A percentile compares a stretch with the other conserved stretches of the same genome.
Conservation (phyloP, 345 rosid species). For the Tarenaya hassleriana region DNA sequence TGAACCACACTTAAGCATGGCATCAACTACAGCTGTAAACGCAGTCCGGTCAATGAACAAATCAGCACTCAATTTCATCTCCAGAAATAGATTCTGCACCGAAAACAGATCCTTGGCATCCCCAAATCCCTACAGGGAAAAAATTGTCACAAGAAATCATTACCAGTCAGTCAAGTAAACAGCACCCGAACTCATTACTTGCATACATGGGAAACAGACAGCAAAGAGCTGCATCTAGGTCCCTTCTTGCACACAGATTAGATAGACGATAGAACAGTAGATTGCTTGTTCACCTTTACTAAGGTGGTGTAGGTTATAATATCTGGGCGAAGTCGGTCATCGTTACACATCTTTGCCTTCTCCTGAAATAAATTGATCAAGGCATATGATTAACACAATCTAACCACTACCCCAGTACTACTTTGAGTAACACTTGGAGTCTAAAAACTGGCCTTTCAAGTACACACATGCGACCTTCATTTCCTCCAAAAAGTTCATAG, state of each 20-base stretch:
- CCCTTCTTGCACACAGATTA: slow-evolving; percentile 3
- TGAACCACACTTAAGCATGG: slow-evolving; percentile 51
- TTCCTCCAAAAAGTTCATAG: slow-evolving; percentile 54
- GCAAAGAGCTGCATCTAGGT: neutral
- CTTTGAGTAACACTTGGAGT: slow-evolving; percentile 34
- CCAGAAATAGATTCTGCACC: slow-evolving; percentile 39
- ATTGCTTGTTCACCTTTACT: slow-evolving; percentile 41
- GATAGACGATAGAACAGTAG: slow-evolving; percentile 9
- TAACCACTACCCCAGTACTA: slow-evolving; percentile 24
- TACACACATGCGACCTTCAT: slow-evolving; percentile 65
- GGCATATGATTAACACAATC: slow-evolving; percentile 17
- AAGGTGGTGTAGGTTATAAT: slow-evolving; percentile 57
- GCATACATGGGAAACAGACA: slow-evolving; percentile 9
- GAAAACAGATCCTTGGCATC: slow-evolving; percentile 43
- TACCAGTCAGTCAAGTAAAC: neutral
- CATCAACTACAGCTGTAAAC: slow-evolving; percentile 61
- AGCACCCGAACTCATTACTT: neutral
- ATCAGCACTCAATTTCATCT: slow-evolving; percentile 45
- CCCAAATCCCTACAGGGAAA: slow-evolving; percentile 50
- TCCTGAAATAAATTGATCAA: slow-evolving; percentile 35
- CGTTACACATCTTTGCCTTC: slow-evolving; percentile 31
- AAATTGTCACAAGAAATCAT: slow-evolving; percentile 3
- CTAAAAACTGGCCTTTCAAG: slow-evolving; percentile 50
- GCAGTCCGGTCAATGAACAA: slow-evolving; percentile 57
- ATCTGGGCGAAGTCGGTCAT: slow-evolving; percentile 43